Conservation (phyloP, 257 asterid species). For the Coffea canephora region DNA sequence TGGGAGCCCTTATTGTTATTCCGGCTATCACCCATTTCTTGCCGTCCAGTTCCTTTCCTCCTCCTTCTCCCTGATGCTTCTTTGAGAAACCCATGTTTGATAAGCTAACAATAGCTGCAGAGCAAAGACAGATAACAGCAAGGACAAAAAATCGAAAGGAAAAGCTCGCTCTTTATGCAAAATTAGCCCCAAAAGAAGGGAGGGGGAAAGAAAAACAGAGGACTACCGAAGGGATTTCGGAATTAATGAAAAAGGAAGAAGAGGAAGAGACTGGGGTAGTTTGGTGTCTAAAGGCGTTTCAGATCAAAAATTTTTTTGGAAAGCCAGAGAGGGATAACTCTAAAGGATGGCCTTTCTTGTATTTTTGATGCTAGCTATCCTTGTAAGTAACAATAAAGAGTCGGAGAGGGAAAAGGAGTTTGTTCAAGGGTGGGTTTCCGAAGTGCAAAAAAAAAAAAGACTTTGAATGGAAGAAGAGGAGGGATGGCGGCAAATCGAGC, state of each 20-base stretch:
- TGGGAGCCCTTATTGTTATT: slow-evolving; percentile 51
- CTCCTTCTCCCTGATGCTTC: slow-evolving; percentile 47
- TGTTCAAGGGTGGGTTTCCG: slow-evolving; percentile 5
- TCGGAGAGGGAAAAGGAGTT: slow-evolving; percentile 10
- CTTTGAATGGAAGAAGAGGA: slow-evolving; percentile 22
- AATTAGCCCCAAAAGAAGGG: neutral
- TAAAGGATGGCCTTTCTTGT: slow-evolving; percentile 31
- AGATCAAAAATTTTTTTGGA: slow-evolving; percentile 14
- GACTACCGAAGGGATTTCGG: neutral
- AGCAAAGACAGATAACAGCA: neutral
- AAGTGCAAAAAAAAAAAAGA: slow-evolving; percentile 10
- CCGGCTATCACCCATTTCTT: slow-evolving; percentile 73
- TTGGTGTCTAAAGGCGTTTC: slow-evolving; percentile 11
- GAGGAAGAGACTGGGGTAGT: neutral
- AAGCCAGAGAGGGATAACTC: slow-evolving; percentile 24
- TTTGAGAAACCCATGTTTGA: slow-evolving; percentile 59
- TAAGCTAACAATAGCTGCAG: neutral
- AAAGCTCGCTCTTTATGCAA: neutral
- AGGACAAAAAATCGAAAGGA: neutral
- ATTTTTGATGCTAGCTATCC: slow-evolving; percentile 5
- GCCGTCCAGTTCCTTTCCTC: slow-evolving; percentile 44
- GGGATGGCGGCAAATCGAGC: slow-evolving; percentile 58
- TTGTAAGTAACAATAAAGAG: neutral
- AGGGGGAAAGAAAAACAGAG: neutral
- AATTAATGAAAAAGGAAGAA: no score